These are phyloP conservation scores for Pseudocercospora macadamiae DNA, from an alignment of 2,329 filamentous ascomycete species.

Conservation along the genomic window DNA sequence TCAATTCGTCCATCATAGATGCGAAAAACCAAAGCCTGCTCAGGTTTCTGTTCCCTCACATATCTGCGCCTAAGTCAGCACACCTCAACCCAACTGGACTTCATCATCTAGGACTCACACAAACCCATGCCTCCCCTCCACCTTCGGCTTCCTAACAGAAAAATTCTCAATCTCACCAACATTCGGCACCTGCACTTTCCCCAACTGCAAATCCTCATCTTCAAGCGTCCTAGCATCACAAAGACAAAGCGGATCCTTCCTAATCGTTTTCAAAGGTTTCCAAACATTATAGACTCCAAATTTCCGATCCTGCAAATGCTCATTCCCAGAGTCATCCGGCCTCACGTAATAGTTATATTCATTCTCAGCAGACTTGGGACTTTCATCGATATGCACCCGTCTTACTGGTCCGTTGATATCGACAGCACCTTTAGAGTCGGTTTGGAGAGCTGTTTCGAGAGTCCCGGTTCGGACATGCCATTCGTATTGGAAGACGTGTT, in stretches of 20 bases:
- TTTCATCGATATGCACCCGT: slow-evolving; percentile 25
- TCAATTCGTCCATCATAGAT: slow-evolving; percentile 24
- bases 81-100: too few relatives aligned
- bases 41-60: slow-evolving; percentile 21
- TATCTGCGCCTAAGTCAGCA: slow-evolving; percentile 1
- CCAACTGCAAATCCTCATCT: slow-evolving; percentile 20
- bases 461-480: slow-evolving; percentile 20
- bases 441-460: slow-evolving; percentile 17
- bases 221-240: slow-evolving; percentile 18
- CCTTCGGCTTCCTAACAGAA: slow-evolving; percentile 13
- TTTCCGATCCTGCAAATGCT: slow-evolving; percentile 11
- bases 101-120: too few relatives aligned
- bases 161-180: slow-evolving; percentile 28
- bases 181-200: slow-evolving; percentile 20
- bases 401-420: slow-evolving; percentile 25
- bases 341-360: slow-evolving; percentile 19
- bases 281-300: slow-evolving; percentile 26
- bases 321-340: slow-evolving; percentile 9
- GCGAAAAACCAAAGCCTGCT: slow-evolving; percentile 22
- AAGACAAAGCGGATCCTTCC: slow-evolving; percentile 21
- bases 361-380: slow-evolving; percentile 12
- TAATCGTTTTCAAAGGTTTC: slow-evolving; percentile 22
- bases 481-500: slow-evolving; percentile 22
- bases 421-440: slow-evolving; percentile 18
- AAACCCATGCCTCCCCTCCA: slow-evolving; percentile 17